Percentiles rank a stretch among this genome's conserved stretches.
Evolutionary conservation across 306 rosid genomes (phyloP).

Genomic region (Oemleria cerasiformis): DNA sequence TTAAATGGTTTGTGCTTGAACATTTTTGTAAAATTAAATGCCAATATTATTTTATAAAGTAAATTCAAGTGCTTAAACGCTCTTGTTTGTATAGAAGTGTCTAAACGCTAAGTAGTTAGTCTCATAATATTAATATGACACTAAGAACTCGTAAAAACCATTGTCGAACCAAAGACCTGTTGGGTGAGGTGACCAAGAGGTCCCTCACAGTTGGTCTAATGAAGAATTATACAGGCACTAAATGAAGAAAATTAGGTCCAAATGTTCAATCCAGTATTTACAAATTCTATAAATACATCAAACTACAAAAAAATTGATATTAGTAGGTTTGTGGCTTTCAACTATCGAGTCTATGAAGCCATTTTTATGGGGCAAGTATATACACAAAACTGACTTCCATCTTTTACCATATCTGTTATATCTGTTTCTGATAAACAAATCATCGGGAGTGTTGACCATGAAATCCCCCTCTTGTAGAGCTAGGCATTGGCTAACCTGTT

Average conservation of each 20-base stretch:
- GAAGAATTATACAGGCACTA: constrained; percentile 10
- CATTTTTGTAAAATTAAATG: too few relatives aligned
- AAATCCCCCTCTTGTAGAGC: constrained; percentile 41
- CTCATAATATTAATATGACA: too few relatives aligned
- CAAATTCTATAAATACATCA: constrained; percentile 21
- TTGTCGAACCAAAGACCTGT: too few relatives aligned
- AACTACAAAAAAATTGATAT: constrained; percentile 3
- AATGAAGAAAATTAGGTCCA: constrained; percentile 15
- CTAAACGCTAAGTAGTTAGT: too few relatives aligned
- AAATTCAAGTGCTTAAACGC: too few relatives aligned
- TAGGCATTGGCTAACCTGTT: constrained; percentile 54
- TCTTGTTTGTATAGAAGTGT: too few relatives aligned
- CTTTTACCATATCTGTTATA: constrained; percentile 13
- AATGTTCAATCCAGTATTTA: constrained; percentile 27
- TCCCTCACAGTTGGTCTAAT: neutral
- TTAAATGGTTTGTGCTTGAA: too few relatives aligned
- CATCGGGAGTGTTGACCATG: constrained; percentile 26
- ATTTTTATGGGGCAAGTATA: constrained; percentile 28
- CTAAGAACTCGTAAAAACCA: too few relatives aligned
- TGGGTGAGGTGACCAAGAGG: too few relatives aligned
- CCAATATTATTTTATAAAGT: too few relatives aligned
- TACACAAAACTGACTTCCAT: constrained; percentile 44
- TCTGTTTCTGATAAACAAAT: constrained; percentile 17
- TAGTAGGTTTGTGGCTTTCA: constrained; percentile 25
- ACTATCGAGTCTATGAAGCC: constrained; percentile 26